Base-by-base conservation (phyloP, 1,139 yeast species). In the Geotrichum europaeum region DNA sequence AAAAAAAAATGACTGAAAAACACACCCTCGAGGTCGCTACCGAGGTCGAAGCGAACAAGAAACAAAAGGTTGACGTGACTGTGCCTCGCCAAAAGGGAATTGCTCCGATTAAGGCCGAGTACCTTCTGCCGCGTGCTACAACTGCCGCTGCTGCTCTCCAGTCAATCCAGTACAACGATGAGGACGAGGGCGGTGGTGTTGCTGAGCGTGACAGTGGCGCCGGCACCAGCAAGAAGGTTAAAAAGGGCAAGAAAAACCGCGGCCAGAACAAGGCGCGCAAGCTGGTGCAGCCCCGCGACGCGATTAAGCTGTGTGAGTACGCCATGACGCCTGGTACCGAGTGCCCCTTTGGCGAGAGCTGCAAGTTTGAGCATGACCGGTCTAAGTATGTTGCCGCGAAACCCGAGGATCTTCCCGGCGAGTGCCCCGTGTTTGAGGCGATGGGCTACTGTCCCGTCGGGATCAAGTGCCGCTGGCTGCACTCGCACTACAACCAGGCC, bases 241-340 rank as follows among this genome's bases (percentile, higher is more conserved):
- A 66, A 49, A 69, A 70, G 45, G 73, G 76, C 49, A 78, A 78
- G 66, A 72, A 72, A 47, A 73, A 76, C 62, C 79, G 92, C 58
- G 99, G 99, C 1, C 98, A 94, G 75, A 94, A 94, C 75, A 92
- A 94, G 73, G 84, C 84, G 66, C 80, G 99, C 68, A 94, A 89
- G 66, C 79, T 91, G 67, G 82, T 81, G 62, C 97, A 90, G 73
- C 79, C 75, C 30, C 83, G 81, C 63, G 96, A 87, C 64, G 79
- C 79, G 6, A 74, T 88, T 57, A 81, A 85, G 68, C 74, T 92
- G 58, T 94, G 98, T 74, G 58, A 68, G 57, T 47, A 77, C 71
- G 62, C 63, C 6, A 40, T 40, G 47, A n/a, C 47, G 47, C 47
- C 47, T 15, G 67, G 63, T 18, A 68, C 58, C 4, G 79, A 73